phyloP scores from a whole-genome alignment of 331 rosid species.

The Pyracantha coccinea region DNA sequence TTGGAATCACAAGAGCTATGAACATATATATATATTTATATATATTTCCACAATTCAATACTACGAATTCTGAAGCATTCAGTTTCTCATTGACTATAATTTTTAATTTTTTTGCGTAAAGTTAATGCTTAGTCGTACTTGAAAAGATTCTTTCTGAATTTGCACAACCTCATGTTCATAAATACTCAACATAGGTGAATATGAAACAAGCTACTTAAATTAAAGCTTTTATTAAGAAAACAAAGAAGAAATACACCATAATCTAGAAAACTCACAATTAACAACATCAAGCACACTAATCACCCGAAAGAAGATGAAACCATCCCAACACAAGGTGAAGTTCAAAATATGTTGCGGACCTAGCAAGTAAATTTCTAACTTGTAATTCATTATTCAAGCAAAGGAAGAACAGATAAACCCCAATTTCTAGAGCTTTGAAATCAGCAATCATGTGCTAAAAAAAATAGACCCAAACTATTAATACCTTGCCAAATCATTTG shows the following conservation, averaged over 20 bases:
- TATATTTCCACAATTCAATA: not conserved
- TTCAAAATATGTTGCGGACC: not conserved
- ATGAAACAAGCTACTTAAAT: not conserved
- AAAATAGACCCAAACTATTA: too few relatives aligned
- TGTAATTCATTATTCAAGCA: not conserved
- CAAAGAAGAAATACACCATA: not conserved
- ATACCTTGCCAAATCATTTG: too few relatives aligned
- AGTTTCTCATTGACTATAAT: not conserved
- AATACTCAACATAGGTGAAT: not conserved
- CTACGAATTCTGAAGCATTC: not conserved
- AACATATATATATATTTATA: not conserved
- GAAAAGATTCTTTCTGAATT: not conserved
- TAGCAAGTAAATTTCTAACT: not conserved
- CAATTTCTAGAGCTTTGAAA: not conserved
- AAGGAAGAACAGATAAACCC: not conserved
- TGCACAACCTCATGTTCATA: not conserved
- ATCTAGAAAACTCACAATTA: not conserved
- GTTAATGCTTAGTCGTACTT: not conserved
- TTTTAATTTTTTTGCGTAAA: not conserved
- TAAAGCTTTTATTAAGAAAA: not conserved
- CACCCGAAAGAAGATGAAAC: not conserved
- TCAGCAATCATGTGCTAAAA: slow-evolving; percentile 1
- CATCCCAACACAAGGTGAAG: not conserved
- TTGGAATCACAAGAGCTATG: not conserved
- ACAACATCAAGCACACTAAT: not conserved